These are phyloP conservation scores for Curvularia verruculosa DNA, from an alignment of 2,329 filamentous ascomycete species.

Conservation along the genomic window DNA sequence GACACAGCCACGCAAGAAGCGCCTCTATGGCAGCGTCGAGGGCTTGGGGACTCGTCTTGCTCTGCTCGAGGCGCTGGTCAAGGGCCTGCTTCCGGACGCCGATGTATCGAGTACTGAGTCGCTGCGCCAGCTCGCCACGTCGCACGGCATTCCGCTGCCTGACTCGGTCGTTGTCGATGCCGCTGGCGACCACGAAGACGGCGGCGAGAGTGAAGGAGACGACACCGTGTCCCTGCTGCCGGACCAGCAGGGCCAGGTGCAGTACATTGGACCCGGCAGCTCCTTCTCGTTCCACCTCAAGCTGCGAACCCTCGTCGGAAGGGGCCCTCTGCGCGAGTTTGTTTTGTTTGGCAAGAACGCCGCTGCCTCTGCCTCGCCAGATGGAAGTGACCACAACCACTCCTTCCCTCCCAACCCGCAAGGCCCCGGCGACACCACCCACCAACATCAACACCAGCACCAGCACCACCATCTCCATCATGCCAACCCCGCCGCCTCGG, in stretches of 20 bases:
- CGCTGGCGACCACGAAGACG: conserved; percentile 22
- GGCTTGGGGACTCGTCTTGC: conserved; percentile 50
- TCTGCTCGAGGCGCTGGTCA: conserved; percentile 54
- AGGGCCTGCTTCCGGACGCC: conserved; percentile 52
- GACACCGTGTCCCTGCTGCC: conserved; percentile 47
- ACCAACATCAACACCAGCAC: conserved; percentile 27
- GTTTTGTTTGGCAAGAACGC: conserved; percentile 52
- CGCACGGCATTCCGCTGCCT: conserved; percentile 51
- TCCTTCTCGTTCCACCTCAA: conserved; percentile 53
- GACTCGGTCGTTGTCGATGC: conserved; percentile 27
- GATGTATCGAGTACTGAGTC: conserved; percentile 52
- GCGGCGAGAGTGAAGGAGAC: conserved; percentile 38
- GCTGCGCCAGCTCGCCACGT: conserved; percentile 48
- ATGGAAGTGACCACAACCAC: conserved; percentile 22
- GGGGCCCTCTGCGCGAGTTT: conserved; percentile 43
- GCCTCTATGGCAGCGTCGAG: conserved; percentile 53
- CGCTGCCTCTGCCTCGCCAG: conserved; percentile 36
- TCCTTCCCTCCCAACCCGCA: background rate
- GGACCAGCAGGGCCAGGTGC: conserved; percentile 54
- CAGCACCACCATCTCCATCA: conserved; percentile 10
- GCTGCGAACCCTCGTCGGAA: conserved; percentile 49
- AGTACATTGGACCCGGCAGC: conserved; percentile 54
- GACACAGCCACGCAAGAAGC: conserved; percentile 55
- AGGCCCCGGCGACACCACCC: conserved; percentile 15
- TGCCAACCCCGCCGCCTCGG: background rate